phyloP scores from a whole-genome alignment of 208 protist genomes.

The Wallacemonas rigidus region DNA sequence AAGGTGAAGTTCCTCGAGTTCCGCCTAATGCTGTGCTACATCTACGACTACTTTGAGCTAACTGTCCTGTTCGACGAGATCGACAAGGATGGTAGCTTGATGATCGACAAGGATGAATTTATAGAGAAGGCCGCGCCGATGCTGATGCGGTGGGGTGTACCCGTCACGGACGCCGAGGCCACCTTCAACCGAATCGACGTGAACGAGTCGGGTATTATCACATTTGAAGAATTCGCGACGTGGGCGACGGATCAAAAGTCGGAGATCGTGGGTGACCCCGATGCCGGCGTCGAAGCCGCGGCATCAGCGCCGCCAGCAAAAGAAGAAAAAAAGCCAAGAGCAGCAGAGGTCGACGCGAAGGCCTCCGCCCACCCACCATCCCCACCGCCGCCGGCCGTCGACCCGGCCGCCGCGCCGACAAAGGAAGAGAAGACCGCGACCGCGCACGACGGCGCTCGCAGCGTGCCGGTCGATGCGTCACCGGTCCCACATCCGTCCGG shows the following conservation, averaged over 20 bases:
- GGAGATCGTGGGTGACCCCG: slow-evolving; percentile 20
- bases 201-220: slow-evolving; percentile 40
- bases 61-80: slow-evolving; percentile 64
- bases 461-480: too few species aligned
- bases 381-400: too few species aligned
- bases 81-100: slow-evolving; percentile 43
- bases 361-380: too few species aligned
- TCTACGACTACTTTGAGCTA: slow-evolving; percentile 29
- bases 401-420: neutral
- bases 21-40: slow-evolving; percentile 41
- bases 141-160: slow-evolving; percentile 38
- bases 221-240: slow-evolving; percentile 54
- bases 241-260: slow-evolving; percentile 43
- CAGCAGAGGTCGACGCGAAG: too few species aligned
- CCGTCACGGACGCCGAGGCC: slow-evolving; percentile 26
- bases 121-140: slow-evolving; percentile 30
- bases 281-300: neutral
- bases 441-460: too few species aligned
- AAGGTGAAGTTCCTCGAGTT: slow-evolving; percentile 56
- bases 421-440: slow-evolving; percentile 18
- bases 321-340: too few species aligned
- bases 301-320: too few species aligned
- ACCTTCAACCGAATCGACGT: slow-evolving; percentile 53
- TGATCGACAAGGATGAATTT: slow-evolving; percentile 53
- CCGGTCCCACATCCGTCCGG: too few species aligned